phyloP scores from a whole-genome alignment of 495 filamentous ascomycete species.

The Xylaria scruposa region DNA sequence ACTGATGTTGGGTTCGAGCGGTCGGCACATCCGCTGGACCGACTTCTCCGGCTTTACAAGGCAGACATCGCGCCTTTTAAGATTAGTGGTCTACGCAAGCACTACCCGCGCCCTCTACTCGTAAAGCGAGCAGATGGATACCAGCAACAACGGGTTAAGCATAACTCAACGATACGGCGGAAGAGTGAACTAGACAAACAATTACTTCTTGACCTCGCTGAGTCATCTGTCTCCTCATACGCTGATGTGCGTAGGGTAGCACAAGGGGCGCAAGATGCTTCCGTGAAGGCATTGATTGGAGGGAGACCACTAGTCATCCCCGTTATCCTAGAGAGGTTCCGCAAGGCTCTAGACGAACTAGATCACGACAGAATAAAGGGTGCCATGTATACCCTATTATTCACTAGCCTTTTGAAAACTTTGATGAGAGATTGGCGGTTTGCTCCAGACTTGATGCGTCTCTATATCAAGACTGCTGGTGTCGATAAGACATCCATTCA shows the following conservation, averaged over 20 bases:
- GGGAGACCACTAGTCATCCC: constrained; percentile 87
- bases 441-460: constrained; percentile 80
- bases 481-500: constrained; percentile 95
- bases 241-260: constrained; percentile 94
- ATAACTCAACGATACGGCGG: constrained; percentile 86
- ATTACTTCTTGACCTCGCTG: constrained; percentile 84
- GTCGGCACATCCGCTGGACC: constrained; percentile 90
- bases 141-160: constrained; percentile 88
- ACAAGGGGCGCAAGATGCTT: constrained; percentile 89
- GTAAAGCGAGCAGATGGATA: constrained; percentile 92
- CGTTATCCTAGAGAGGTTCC: constrained; percentile 77
- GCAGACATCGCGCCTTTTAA: constrained; percentile 92
- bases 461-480: constrained; percentile 87
- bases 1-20: constrained; percentile 96
- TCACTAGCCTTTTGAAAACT: constrained; percentile 87
- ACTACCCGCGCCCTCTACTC: constrained; percentile 88
- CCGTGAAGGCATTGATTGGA: constrained; percentile 89
- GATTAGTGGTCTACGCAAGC: constrained; percentile 88
- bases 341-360: constrained; percentile 79
- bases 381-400: constrained; percentile 84
- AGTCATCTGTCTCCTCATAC: constrained; percentile 92
- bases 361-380: constrained; percentile 94
- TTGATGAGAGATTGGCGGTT: constrained; percentile 91
- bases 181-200: constrained; percentile 84
- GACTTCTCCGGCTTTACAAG: constrained; percentile 78